phyloP scores from a whole-genome alignment of 192 early-diverging fungal genomes.

The Funneliformis mosseae region DNA sequence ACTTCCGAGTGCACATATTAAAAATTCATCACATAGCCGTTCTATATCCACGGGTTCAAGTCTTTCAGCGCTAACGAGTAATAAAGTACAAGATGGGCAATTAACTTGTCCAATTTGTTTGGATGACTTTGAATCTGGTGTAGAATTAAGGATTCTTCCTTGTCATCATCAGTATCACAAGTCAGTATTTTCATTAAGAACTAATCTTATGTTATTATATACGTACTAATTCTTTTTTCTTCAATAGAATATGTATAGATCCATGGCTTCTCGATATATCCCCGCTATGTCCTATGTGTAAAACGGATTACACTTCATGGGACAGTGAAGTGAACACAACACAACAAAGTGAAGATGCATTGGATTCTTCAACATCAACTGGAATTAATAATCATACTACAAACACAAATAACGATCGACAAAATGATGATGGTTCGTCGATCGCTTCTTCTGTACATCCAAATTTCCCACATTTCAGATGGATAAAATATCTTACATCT shows the following conservation, averaged over 20 bases:
- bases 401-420: neutral
- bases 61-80: neutral
- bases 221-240: neutral
- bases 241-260: constrained; percentile 23
- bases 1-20: neutral
- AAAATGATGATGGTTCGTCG: neutral
- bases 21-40: neutral
- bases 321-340: neutral
- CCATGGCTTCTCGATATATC: constrained; percentile 32
- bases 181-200: neutral
- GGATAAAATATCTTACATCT: constrained; percentile 28
- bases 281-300: constrained; percentile 34
- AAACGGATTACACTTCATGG: constrained; percentile 30
- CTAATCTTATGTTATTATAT: neutral
- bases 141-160: constrained; percentile 27
- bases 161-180: constrained; percentile 34
- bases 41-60: neutral
- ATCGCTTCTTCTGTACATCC: neutral
- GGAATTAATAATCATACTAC: neutral
- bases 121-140: constrained; percentile 31
- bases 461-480: constrained; percentile 28
- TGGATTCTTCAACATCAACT: neutral
- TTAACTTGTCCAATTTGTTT: constrained; percentile 35
- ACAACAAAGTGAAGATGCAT: neutral
- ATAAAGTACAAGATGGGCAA: constrained; percentile 19